Base-by-base conservation (phyloP, 441 rosid genomes). In the Cnidoscolus chayamansa region DNA sequence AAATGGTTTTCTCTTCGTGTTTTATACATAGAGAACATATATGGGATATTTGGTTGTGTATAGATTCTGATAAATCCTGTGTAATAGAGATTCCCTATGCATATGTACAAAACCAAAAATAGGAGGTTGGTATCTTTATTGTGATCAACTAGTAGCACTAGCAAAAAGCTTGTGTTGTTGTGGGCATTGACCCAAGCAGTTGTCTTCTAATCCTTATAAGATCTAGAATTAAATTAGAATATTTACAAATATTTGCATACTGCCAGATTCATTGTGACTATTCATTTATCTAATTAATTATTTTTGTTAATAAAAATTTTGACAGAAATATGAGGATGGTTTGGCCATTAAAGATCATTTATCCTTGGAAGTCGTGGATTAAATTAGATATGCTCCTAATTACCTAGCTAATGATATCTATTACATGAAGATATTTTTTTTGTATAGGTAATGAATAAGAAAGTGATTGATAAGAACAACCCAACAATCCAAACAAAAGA, bases 1-100 rank as follows among this genome's bases (percentile, higher is more conserved):
- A n/a, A 32, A 59, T 63, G 71, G 67, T 57, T 35, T 51, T 13
- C 63, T 74, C 66, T 74, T 59, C 54, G 6, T 67, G 1, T 30
- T 73, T 67, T 63, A 65, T 71, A 71, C 50, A 74, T 56, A 65
- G 19, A 48, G 55, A 57, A 1, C 3, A 56, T 50, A 54, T 72
- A 19, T 13, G 17, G 48, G 72, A 53, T 55, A 51, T 66, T 12
- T 50, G 63, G 30, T 31, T 65, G 12, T 57, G 7, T 9, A 19
- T 72, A 31, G 79, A 70, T 63, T 72, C 79, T 72, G 53, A 67
- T 68, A 67, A 57, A 82, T 65, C 73, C 16, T 37, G 10, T 81
- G 73, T 66, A 50, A 1, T 37, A 4, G 13, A 67, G 74, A 72
- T 74, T 64, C 77, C 53, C 6, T 35, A 10, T 48, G 70, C 37